Base-by-base conservation (phyloP, 306 rosid species). In the Prunus mongolica region DNA sequence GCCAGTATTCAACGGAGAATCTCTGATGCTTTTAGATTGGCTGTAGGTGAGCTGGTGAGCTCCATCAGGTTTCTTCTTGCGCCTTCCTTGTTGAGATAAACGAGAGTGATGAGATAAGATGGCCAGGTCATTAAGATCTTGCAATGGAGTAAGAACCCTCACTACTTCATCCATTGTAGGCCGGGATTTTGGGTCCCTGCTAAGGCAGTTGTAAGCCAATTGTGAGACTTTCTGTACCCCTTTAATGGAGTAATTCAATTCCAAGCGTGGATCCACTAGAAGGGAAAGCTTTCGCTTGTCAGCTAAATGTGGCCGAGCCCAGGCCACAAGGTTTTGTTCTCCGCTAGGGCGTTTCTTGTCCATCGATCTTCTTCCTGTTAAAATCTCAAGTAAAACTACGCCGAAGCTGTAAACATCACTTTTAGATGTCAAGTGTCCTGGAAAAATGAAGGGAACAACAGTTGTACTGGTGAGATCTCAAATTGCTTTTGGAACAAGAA, bases 371-470 rank as follows among this genome's bases (percentile, higher is more conserved):
- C 97, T 84, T 76, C 98, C 97, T 51, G 98, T 94, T 75, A 92
- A 81, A 71, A 94, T 92, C 90, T 94, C 95, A 56, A 94, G 95
- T 63, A 94, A 78, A 77, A 92, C 98, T 62, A 92, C 98, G 16
- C 98, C 98, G 24, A 94, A 89, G 93, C 97, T 92, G 79, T 92
- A 94, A 85, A 94, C 98, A 79, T 92, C 98, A 51, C 96, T 94
- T 81, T 92, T 94, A 45, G 98, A 86, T 62, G 97, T 91, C 88
- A 94, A 84, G 84, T 94, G 95, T 67, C 98, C 98, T 94, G 93
- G 61, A 10, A 67, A 70, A 60, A 51, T 76, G 58, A 68, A 75
- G 74, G 65, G 61, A 61, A 56, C 67, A 82, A 51, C 81, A 80
- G 47, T 69, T 47, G 50, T 22, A 69, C 55, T 10, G 30, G 74